Evolutionary conservation across 441 rosid genomes (phyloP), one percentile per base, ranked within the genome.

Genomic region (Dalechampia spathulata): DNA sequence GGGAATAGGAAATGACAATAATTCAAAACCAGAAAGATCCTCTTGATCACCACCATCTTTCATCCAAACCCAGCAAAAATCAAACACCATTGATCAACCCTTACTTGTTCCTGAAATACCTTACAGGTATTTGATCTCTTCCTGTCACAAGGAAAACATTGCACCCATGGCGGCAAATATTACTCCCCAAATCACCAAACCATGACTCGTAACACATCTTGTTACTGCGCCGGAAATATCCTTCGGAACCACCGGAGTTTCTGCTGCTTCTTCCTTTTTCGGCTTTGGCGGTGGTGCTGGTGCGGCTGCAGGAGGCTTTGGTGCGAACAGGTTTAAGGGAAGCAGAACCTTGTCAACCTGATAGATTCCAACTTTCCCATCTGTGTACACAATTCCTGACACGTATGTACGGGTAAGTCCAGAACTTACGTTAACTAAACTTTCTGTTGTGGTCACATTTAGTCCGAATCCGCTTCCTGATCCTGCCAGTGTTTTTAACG

Each of bases 401-500:
- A 61, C 58, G 21, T 28, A 44, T 12, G 65, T 19, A 7, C 20
- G 16, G 4, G 65, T 61, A 27, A 61, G 53, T 26, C 59, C 65
- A 12, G 57, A 28, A 23, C 30, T 53, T 23, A 61, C 44, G 17
- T 61, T 61, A 14, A 61, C 58, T 37, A 52, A 52, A 44, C 13
- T 53, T 5, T 55, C 65, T 8, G 38, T 44, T 23, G 65, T 53
- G 7, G 65, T 61, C 0, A 61, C 59, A 37, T 61, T 61, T 0
- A 61, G 15, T 7, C 38, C 16, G 3, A 52, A 38, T 34, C 55
- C 17, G 0, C 16, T 30, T 1, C 65, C 71, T 20, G 65, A 78
- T 19, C 90, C 94, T 7, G 95, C 95, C 21, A 81, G 75, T 0
- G 98, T 87, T 57, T 82, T 68, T 13, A 83, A 59, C 7, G 96